A percentile compares a stretch with the other conserved stretches of the same genome.
phyloP scores from a whole-genome alignment of 305 asterid genomes.

The Fraxinus platypoda region DNA sequence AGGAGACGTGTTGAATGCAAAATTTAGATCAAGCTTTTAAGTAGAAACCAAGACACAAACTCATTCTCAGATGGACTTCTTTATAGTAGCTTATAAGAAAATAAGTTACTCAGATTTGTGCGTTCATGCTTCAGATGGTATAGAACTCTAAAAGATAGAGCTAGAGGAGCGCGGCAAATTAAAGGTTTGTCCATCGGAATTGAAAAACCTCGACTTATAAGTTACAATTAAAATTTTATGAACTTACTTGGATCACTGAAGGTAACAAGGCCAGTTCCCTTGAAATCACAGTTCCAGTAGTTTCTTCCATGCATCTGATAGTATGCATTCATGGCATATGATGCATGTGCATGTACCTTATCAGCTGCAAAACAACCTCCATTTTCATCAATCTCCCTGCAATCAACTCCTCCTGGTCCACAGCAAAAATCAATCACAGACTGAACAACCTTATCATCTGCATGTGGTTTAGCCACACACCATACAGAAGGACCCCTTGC shows the following conservation, averaged over 20 bases:
- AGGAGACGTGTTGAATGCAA: neutral
- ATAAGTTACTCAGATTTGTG: neutral
- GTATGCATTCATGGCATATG: slow-evolving; percentile 55
- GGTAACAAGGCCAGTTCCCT: slow-evolving; percentile 56
- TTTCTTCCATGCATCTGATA: slow-evolving; percentile 70
- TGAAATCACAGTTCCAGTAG: slow-evolving; percentile 63
- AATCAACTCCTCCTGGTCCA: slow-evolving; percentile 57
- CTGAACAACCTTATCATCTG: slow-evolving; percentile 59
- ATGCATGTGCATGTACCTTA: slow-evolving; percentile 52
- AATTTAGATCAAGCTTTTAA: neutral
- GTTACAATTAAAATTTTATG: neutral
- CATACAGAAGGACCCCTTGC: slow-evolving; percentile 72
- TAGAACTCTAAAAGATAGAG: neutral
- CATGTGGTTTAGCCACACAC: slow-evolving; percentile 78
- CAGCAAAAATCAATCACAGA: slow-evolving; percentile 57
- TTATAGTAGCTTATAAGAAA: neutral
- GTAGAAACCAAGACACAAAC: neutral
- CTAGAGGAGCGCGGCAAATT: neutral
- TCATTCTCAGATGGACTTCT: neutral
- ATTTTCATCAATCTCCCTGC: slow-evolving; percentile 46
- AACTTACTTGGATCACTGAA: slow-evolving; percentile 58
- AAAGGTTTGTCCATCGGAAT: neutral
- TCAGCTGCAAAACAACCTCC: slow-evolving; percentile 42
- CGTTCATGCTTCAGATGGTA: neutral
- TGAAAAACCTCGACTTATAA: neutral